These are phyloP conservation scores for Ganoderma resinaceum DNA, from an alignment of 1,284 basidiomycete genomes.

Conservation along the genomic window DNA sequence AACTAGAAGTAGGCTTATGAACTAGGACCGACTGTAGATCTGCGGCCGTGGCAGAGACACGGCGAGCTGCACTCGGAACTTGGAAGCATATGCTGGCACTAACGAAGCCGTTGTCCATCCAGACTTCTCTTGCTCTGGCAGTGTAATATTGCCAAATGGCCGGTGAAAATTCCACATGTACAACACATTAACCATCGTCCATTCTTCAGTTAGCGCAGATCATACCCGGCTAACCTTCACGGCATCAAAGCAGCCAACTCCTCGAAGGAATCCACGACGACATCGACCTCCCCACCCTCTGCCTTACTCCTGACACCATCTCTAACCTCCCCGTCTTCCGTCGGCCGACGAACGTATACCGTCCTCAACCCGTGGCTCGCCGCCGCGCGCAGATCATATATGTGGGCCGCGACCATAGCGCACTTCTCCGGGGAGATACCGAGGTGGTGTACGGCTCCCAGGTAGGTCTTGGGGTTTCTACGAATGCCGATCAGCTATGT, in stretches of 20 bases:
- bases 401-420: constrained; percentile 72
- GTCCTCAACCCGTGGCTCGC: constrained; percentile 60
- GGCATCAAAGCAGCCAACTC: constrained; percentile 31
- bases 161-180: too few relatives aligned
- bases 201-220: too few relatives aligned
- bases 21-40: too few relatives aligned
- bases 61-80: too few relatives aligned
- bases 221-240: neutral
- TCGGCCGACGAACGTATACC: constrained; percentile 57
- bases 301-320: constrained; percentile 34
- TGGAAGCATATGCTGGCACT: too few relatives aligned
- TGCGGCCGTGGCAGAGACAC: too few relatives aligned
- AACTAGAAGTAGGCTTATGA: too few relatives aligned
- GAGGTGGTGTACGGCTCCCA: constrained; percentile 57
- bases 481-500: neutral
- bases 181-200: too few relatives aligned
- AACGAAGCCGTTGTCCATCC: too few relatives aligned
- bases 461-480: constrained; percentile 61
- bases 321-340: constrained; percentile 48
- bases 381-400: constrained; percentile 62
- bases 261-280: constrained; percentile 38
- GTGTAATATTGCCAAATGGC: too few relatives aligned
- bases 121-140: too few relatives aligned
- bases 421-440: constrained; percentile 55
- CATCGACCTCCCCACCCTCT: constrained; percentile 41